Percentiles rank a stretch among this genome's conserved stretches.
phyloP scores from a whole-genome alignment of 768 basidiomycete genomes.

The Daedaleopsis nitida region DNA sequence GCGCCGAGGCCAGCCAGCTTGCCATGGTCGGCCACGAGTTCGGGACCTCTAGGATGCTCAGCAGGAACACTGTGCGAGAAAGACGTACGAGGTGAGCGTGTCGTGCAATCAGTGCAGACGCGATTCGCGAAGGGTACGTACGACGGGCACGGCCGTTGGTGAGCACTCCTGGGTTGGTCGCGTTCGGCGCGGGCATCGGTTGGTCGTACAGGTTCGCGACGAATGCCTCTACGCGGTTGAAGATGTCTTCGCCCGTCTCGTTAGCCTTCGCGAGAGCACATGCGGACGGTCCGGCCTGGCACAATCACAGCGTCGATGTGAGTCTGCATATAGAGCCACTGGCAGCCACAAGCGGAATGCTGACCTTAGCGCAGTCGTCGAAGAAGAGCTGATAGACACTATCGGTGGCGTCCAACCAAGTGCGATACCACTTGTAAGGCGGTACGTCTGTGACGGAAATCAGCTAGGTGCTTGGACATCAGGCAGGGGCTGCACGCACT shows the following conservation, averaged over 20 bases:
- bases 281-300: slow-evolving; percentile 29
- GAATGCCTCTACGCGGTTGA: slow-evolving; percentile 26
- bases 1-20: slow-evolving; percentile 22
- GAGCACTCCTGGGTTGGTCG: slow-evolving; percentile 29
- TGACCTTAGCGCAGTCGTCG: slow-evolving; percentile 29
- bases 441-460: slow-evolving; percentile 12
- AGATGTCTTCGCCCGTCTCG: slow-evolving; percentile 19
- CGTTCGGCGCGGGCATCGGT: slow-evolving; percentile 30
- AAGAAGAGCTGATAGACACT: slow-evolving; percentile 30
- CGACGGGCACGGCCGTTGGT: slow-evolving; percentile 28
- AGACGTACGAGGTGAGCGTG: not conserved
- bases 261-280: slow-evolving; percentile 29
- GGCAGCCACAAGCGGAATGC: not conserved
- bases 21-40: slow-evolving; percentile 25
- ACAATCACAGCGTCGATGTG: not conserved
- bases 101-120: not conserved
- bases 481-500: slow-evolving; percentile 11
- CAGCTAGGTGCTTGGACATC: slow-evolving; percentile 1
- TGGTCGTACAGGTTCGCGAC: slow-evolving; percentile 25
- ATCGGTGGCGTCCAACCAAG: slow-evolving; percentile 29
- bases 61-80: slow-evolving; percentile 12
- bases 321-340: not conserved
- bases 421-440: slow-evolving; percentile 23
- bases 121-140: slow-evolving; percentile 8
- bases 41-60: slow-evolving; percentile 24